Conservation (phyloP, 805 yeast species). For the Ogataea thermomethanolica region DNA sequence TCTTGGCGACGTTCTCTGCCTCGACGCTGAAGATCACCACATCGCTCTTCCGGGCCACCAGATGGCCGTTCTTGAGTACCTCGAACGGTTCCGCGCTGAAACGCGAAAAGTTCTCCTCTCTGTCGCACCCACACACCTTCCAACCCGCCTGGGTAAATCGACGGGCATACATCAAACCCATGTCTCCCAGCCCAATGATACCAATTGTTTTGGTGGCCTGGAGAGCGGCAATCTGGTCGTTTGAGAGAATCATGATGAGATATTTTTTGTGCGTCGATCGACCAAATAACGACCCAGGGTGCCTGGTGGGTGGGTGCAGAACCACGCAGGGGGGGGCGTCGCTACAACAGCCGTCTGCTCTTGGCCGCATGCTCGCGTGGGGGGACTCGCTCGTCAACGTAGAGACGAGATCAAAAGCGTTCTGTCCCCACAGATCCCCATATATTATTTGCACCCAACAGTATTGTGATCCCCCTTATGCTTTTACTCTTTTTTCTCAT, state of each 20-base stretch:
- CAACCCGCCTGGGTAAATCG: constrained; percentile 80
- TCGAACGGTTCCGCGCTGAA: constrained; percentile 43
- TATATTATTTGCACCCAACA: no score
- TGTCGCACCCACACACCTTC: constrained; percentile 85
- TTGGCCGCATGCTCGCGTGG: no score
- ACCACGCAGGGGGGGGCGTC: no score
- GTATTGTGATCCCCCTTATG: constrained; percentile 1
- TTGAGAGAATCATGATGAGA: constrained; percentile 16
- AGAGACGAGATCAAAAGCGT: no score
- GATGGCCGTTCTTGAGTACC: constrained; percentile 74
- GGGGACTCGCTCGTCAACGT: no score
- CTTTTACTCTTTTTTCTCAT: neutral
- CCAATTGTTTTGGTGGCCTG: constrained; percentile 59
- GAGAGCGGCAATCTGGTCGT: constrained; percentile 14
- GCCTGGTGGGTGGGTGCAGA: no score
- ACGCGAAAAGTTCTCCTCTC: constrained; percentile 57
- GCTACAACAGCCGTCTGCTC: no score
- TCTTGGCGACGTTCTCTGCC: constrained; percentile 74
- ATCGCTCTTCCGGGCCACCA: constrained; percentile 77
- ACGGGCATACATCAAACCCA: constrained; percentile 88
- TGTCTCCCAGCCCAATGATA: constrained; percentile 93
- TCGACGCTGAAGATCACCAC: constrained; percentile 89
- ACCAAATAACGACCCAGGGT: neutral
- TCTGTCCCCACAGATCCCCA: no score
- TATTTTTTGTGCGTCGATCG: constrained; percentile 7